Conservation (phyloP, 75 land plant genomes). For the Pinus albicaulis region DNA sequence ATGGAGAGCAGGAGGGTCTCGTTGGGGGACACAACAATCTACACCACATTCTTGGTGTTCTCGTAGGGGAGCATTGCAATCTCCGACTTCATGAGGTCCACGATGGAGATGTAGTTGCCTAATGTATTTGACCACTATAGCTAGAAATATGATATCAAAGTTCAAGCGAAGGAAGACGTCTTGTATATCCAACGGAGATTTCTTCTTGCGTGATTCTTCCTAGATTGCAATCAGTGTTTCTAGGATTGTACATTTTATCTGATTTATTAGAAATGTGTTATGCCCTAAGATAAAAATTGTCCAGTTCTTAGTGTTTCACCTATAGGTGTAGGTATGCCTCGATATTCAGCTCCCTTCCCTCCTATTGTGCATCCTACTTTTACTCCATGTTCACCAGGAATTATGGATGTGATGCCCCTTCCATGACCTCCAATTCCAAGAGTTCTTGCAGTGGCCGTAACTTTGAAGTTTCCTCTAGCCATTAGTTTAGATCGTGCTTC, state of each 20-base stretch:
- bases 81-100: slow-evolving; percentile 70
- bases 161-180: too few species aligned
- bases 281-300: slow-evolving; percentile 12
- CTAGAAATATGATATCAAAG: too few species aligned
- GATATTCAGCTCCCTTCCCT: slow-evolving; percentile 71
- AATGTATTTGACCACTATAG: background rate
- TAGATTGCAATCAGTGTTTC: too few species aligned
- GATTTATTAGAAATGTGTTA: too few species aligned
- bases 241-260: too few species aligned
- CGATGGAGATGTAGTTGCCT: slow-evolving; percentile 82
- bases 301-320: slow-evolving; percentile 48
- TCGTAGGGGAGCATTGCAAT: slow-evolving; percentile 67
- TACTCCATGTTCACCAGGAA: slow-evolving; percentile 58
- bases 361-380: slow-evolving; percentile 58
- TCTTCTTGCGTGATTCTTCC: too few species aligned
- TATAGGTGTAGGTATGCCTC: slow-evolving; percentile 91
- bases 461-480: slow-evolving; percentile 29
- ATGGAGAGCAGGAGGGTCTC: slow-evolving; percentile 70
- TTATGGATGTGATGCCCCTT: slow-evolving; percentile 39
- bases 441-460: slow-evolving; percentile 54
- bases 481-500: slow-evolving; percentile 34
- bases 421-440: slow-evolving; percentile 60
- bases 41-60: slow-evolving; percentile 54
- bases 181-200: too few species aligned
- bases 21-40: slow-evolving; percentile 71